Evolutionary conservation across 257 asterid genomes (phyloP).

Genomic region (Capsicum pubescens): DNA sequence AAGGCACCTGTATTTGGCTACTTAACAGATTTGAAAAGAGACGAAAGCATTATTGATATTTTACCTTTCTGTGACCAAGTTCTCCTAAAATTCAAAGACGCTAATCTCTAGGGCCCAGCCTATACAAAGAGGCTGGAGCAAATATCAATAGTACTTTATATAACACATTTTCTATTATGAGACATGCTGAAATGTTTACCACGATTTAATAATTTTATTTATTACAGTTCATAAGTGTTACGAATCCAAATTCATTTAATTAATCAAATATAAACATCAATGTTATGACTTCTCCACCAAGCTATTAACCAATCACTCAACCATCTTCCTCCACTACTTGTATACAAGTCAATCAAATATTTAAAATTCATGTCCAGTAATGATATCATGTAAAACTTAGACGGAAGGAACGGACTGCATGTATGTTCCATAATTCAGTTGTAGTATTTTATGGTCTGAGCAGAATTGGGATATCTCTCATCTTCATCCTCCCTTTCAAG

Average conservation of each 20-base stretch:
- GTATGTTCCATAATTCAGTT: neutral
- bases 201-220: neutral
- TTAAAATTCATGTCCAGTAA: neutral
- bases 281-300: conserved; percentile 13
- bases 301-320: conserved; percentile 7
- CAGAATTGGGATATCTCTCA: neutral
- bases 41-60: neutral
- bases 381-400: neutral
- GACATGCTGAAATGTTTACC: neutral
- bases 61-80: neutral
- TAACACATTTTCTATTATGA: neutral
- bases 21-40: neutral
- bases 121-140: neutral
- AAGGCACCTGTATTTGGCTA: neutral
- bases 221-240: neutral
- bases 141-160: neutral
- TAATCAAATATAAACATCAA: conserved; percentile 22
- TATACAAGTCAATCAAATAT: neutral
- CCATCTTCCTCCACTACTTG: neutral
- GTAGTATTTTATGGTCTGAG: neutral
- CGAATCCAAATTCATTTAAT: neutral
- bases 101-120: neutral
- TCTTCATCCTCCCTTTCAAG: neutral
- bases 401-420: neutral
- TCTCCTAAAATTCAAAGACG: neutral